Evolutionary conservation across 352 stramenopile species (phyloP), one percentile per base, ranked within the genome.

Genomic region (Pythium volutum): DNA sequence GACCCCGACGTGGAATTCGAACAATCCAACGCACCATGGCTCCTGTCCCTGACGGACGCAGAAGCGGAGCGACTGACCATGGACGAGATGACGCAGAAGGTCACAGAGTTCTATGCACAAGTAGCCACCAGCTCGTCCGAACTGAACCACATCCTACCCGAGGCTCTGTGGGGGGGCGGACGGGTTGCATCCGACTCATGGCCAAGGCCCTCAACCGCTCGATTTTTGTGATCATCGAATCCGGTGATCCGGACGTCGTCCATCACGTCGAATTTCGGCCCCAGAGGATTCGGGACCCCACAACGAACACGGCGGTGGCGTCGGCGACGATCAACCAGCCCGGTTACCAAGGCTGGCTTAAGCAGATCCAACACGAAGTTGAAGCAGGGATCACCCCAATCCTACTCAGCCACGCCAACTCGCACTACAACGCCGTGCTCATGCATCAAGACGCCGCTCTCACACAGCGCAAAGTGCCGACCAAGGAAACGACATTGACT

Each of bases 61-160:
- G n/a, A n/a, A n/a, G n/a, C n/a, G n/a, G n/a, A n/a, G n/a, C n/a
- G n/a, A n/a, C n/a, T n/a, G n/a, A n/a, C n/a, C n/a, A n/a, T n/a
- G n/a, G n/a, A n/a, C n/a, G n/a, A n/a, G n/a, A n/a, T n/a, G n/a
- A n/a, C n/a, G n/a, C n/a, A n/a, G n/a, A n/a, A n/a, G n/a, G 10
- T 57, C 11, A 15, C n/a, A 1, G 27, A 53, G 16, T 29, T 46
- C 15, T 57, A 54, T 36, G 34, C 34, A 4, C 4, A 50, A n/a
- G 16, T 64, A 0, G 47, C 57, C 3, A 51, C 25, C 3, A 56
- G 57, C 39, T 46, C 57, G 10, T 64, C 57, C 10, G 57, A 59
- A 38, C 23, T 57, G 7, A 43, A 29, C 23, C 11, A 27, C 2
- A 27, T 25, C 2, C 23, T 64, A 2, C 47, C 57, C 0, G 10